These are phyloP conservation scores for Penicillium glabrum DNA, from an alignment of 2,329 filamentous ascomycete species.

Conservation along the genomic window DNA sequence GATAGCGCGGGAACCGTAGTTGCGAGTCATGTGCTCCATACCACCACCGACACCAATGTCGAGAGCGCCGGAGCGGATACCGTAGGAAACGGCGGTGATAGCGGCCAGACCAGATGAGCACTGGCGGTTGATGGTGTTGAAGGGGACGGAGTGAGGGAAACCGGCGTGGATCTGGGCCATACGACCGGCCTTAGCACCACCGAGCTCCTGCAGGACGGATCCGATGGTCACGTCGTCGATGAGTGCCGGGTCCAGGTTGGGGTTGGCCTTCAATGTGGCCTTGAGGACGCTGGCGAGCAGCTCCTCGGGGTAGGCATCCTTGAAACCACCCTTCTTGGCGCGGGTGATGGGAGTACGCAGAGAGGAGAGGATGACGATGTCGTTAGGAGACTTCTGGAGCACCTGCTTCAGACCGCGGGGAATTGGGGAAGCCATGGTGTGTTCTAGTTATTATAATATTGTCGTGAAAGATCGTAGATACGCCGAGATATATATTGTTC, in stretches of 20 bases:
- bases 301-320: conserved; percentile 88
- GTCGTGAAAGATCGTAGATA: neutral
- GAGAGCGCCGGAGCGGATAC: conserved; percentile 73
- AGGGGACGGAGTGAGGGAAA: conserved; percentile 67
- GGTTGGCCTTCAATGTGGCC: conserved; percentile 71
- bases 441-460: neutral
- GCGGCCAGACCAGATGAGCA: conserved; percentile 77
- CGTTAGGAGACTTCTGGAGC: conserved; percentile 73
- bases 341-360: conserved; percentile 84
- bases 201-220: conserved; percentile 86
- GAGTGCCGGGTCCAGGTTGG: conserved; percentile 66
- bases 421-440: conserved; percentile 47
- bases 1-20: conserved; percentile 83
- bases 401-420: conserved; percentile 71
- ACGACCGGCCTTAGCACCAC: conserved; percentile 83
- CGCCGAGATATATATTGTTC: neutral
- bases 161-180: conserved; percentile 88
- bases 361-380: conserved; percentile 87
- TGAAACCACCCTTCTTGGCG: conserved; percentile 78
- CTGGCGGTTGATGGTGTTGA: conserved; percentile 87
- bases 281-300: conserved; percentile 65
- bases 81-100: conserved; percentile 70
- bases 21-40: conserved; percentile 95
- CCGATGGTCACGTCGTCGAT: conserved; percentile 84
- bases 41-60: conserved; percentile 77